phyloP scores from a whole-genome alignment of 2,329 filamentous ascomycete species.

The Chrysoporthe cubensis region DNA sequence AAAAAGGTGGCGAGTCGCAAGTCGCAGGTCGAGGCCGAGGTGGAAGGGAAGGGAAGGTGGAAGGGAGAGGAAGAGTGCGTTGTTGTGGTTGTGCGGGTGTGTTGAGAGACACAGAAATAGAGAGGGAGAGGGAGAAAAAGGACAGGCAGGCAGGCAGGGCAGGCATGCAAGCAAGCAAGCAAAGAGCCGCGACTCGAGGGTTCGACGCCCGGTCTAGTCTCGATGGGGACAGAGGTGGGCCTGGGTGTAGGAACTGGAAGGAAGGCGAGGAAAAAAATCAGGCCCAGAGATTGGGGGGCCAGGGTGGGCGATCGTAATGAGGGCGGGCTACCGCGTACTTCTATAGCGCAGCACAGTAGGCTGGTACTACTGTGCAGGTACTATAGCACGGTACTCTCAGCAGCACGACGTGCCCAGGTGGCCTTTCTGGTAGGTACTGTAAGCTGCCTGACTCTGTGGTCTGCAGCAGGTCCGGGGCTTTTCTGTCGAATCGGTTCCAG shows the following conservation, averaged over 20 bases:
- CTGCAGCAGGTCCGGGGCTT: conserved; percentile 10
- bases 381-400: too few species aligned
- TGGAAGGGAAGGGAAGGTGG: conserved; percentile 22
- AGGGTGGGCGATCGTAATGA: conserved; percentile 10
- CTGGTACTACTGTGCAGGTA: not conserved
- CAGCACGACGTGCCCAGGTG: not conserved
- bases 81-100: not conserved
- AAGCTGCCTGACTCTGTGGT: not conserved
- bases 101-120: not conserved
- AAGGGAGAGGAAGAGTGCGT: not conserved
- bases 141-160: not conserved
- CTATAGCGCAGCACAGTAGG: not conserved
- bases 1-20: conserved; percentile 3
- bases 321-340: not conserved
- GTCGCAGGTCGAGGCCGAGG: conserved; percentile 14
- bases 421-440: not conserved
- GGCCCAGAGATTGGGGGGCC: not conserved
- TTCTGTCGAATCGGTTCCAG: conserved; percentile 11
- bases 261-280: not conserved
- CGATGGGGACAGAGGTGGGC: not conserved
- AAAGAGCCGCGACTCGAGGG: conserved; percentile 6
- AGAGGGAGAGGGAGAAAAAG: not conserved
- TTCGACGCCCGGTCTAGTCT: conserved; percentile 4
- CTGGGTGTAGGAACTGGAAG: not conserved
- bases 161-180: not conserved